Evolutionary conservation across 164 flowering plant genomes (phyloP), one percentile per base, ranked within the genome.

Genomic region (Vitis cinerea): DNA sequence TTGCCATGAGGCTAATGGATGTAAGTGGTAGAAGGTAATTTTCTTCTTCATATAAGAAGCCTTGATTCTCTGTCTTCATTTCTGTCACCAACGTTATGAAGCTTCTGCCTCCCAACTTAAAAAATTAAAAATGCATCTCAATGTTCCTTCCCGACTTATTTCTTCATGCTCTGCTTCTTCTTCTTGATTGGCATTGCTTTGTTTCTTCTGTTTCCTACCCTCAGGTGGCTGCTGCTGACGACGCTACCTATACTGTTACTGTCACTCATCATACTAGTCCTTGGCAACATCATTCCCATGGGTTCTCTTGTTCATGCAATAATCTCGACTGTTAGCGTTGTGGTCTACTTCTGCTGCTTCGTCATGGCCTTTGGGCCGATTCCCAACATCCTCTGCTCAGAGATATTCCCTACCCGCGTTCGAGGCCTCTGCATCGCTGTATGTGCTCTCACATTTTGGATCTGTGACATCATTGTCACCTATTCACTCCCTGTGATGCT

Each of bases 381-480:
- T 49, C 82, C 82, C 9, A 75, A 79, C 66, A 75, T 75, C 17
- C 65, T 80, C 27, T 77, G 81, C 64, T 59, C 78, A 1, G 83
- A 77, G 47, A 80, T 80, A 53, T 80, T 80, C 69, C 83, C 83
- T 1, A 80, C 83, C 12, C 66, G 74, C 10, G 83, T 74, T 16
- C 73, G 83, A 9, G 79, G 83, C 4, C 50, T 75, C n/a, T 80
- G 81, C 67, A 74, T 80, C 3, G 79, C 83, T 3, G 66, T 80
- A 50, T 71, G 76, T 16, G 80, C 81, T 13, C 77, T 77, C 23
- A 57, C 73, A 9, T 80, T 68, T 61, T 80, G 83, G 83, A 50
- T 69, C 15, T 73, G 81, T 8, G 74, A 80, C 72, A 72, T 74
- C 61, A 74, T 72, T 13, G 79, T 80, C 67, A 80, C 83, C 2